A percentile compares a stretch with the other conserved stretches of the same genome.
Evolutionary conservation across 2,329 filamentous ascomycete species (phyloP).

Genomic region (Colletotrichum somersetense): DNA sequence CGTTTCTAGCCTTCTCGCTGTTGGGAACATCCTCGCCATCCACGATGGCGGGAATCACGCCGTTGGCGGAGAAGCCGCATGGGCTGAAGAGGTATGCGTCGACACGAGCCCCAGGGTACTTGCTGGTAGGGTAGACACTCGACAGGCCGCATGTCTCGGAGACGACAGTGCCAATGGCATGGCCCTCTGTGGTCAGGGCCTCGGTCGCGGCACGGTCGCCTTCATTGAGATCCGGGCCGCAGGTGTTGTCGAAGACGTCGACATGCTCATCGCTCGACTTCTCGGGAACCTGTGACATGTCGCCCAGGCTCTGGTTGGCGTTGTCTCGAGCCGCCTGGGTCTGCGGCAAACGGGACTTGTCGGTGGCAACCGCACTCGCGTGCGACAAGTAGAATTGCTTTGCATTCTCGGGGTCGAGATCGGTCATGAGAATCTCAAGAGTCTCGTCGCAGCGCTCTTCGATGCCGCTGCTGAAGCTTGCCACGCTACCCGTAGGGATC

Average conservation of each 20-base stretch:
- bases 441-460: conserved; percentile 78
- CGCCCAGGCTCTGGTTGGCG: conserved; percentile 70
- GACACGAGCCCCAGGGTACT: conserved; percentile 92
- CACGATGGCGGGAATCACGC: conserved; percentile 85
- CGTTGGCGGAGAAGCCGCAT: conserved; percentile 97
- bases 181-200: conserved; percentile 90
- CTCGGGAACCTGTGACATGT: conserved; percentile 60
- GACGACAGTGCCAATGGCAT: conserved; percentile 91
- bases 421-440: conserved; percentile 79
- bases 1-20: conserved; percentile 56
- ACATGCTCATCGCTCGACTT: conserved; percentile 69
- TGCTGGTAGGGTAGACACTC: conserved; percentile 85
- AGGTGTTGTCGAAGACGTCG: conserved; percentile 84
- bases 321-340: conserved; percentile 73
- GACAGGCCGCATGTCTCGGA: conserved; percentile 91
- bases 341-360: conserved; percentile 75
- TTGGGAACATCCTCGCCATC: conserved; percentile 58
- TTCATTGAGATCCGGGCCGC: conserved; percentile 64
- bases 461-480: conserved; percentile 51
- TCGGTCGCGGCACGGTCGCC: conserved; percentile 73
- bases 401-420: conserved; percentile 75
- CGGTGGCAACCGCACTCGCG: conserved; percentile 91
- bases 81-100: conserved; percentile 97
- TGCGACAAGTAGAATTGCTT: conserved; percentile 77
- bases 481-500: conserved; percentile 63